Conservation (phyloP, 768 basidiomycete species). For the Kwoniella sp. region DNA sequence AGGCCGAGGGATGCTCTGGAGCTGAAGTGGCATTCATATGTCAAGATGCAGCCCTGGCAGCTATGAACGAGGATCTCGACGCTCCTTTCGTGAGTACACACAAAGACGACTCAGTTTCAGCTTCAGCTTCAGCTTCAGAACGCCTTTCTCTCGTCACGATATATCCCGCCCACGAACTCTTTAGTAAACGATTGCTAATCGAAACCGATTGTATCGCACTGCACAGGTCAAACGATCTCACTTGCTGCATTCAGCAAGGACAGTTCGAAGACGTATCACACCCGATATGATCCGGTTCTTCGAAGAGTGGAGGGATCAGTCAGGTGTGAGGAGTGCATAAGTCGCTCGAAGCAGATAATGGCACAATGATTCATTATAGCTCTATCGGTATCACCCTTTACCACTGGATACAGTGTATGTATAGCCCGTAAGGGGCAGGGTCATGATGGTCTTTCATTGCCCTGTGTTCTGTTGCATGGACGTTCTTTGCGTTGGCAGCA, state of each 20-base stretch:
- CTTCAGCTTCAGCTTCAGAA: no score
- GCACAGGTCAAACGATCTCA: constrained; percentile 75
- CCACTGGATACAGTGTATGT: no score
- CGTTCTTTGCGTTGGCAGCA: neutral
- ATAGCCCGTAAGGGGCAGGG: no score
- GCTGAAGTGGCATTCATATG: constrained; percentile 90
- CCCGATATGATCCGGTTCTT: constrained; percentile 73
- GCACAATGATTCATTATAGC: no score
- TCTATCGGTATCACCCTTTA: no score
- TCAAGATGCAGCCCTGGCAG: constrained; percentile 89
- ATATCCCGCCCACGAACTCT: no score
- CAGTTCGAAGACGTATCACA: constrained; percentile 80
- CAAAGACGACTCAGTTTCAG: no score
- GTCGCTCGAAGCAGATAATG: no score
- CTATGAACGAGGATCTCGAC: constrained; percentile 85
- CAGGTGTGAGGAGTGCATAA: constrained; percentile 46
- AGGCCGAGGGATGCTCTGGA: constrained; percentile 96
- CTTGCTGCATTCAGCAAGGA: constrained; percentile 71
- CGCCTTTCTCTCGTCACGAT: no score
- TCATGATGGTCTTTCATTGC: neutral
- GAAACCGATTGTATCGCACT: no score
- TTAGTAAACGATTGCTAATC: no score
- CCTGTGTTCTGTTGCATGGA: no score
- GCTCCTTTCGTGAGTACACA: constrained; percentile 69
- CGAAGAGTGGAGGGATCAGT: constrained; percentile 66